Conservation (phyloP, 2,329 filamentous ascomycete species). For the Fusarium citri region DNA sequence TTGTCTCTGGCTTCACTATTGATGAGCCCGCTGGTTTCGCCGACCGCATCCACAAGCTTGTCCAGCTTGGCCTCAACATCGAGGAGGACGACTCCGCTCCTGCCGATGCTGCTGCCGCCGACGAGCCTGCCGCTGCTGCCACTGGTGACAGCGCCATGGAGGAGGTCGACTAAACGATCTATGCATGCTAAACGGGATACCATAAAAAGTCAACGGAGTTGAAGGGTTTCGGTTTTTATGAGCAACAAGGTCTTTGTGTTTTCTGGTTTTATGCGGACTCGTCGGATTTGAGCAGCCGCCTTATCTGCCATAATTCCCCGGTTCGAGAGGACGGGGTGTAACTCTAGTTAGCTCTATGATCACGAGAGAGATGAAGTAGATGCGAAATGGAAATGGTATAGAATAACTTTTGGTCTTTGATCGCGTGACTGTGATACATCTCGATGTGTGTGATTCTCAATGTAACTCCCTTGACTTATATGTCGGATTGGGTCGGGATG, state of each 20-base stretch:
- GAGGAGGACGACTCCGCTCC: conserved; percentile 87
- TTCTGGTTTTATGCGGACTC: conserved; percentile 47
- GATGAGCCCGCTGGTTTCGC: conserved; percentile 98
- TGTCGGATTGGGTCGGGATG: not conserved
- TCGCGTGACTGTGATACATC: not conserved
- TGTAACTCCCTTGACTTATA: not conserved
- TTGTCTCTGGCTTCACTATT: conserved; percentile 99
- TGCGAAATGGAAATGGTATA: conserved; percentile 51
- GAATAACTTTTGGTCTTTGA: conserved; percentile 27
- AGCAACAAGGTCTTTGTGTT: conserved; percentile 50
- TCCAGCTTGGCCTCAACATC: conserved; percentile 96
- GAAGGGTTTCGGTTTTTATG: conserved; percentile 51
- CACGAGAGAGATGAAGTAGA: conserved; percentile 57
- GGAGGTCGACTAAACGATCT: conserved; percentile 88
- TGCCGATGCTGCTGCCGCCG: conserved; percentile 65
- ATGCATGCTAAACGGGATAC: conserved; percentile 51
- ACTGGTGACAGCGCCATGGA: conserved; percentile 97
- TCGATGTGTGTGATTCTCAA: not conserved
- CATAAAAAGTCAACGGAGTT: conserved; percentile 59
- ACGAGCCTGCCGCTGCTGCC: conserved; percentile 67
- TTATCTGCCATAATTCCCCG: conserved; percentile 52
- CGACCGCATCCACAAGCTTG: conserved; percentile 99
- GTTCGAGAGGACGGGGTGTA: conserved; percentile 50
- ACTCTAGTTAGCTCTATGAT: conserved; percentile 57
- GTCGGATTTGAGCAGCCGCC: conserved; percentile 45